Base-by-base conservation (phyloP, 331 rosid genomes). In the Prunus yedoensis region DNA sequence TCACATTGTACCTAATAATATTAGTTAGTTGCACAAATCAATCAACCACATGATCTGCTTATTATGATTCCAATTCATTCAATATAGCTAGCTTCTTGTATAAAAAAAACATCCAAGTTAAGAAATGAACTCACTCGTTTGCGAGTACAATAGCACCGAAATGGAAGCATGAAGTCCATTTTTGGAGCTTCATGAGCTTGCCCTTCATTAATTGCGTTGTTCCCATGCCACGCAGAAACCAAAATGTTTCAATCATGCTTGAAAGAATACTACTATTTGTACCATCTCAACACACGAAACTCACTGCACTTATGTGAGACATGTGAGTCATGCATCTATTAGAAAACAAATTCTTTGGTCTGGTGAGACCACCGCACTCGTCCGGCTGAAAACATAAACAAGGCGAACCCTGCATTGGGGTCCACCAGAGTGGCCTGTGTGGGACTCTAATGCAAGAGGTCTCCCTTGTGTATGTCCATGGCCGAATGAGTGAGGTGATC, bases 1-100 rank as follows among this genome's bases (percentile, higher is more conserved):
- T 86, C 90, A 62, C 23, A 68, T 76, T 47, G 74, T 43, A 86
- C 87, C 85, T 86, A 59, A 56, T 59, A 25, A 67, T 47, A 16
- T 5, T 25, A 52, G 18, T 41, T 20, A 38, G 9, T 38, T 38
- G 18, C 11, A 71, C 21, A 57, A 2, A 57, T 57, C 76, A 71
- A 66, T 57, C 76, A 71, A 66, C 12, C 3, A 21, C 54, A 21
- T 9, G 43, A 32, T 32, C 54, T 11, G 6, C 56, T 66, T 20
- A 66, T 3, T 41, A 41, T 38, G 43, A 38, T 38, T 38, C 43
- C 43, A 38, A 38, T 6, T 38, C 8, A 38, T 38, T 38, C 43
- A 38, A 5, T 4, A 25, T 0, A 23, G 13, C 63, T 58, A 58
- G 32, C 32, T 58, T 58, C 17, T 23, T 58, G 43, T 23, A 10